These are phyloP conservation scores for Aspergillus cristatus DNA, from an alignment of 495 filamentous ascomycete genomes.

Conservation along the genomic window DNA sequence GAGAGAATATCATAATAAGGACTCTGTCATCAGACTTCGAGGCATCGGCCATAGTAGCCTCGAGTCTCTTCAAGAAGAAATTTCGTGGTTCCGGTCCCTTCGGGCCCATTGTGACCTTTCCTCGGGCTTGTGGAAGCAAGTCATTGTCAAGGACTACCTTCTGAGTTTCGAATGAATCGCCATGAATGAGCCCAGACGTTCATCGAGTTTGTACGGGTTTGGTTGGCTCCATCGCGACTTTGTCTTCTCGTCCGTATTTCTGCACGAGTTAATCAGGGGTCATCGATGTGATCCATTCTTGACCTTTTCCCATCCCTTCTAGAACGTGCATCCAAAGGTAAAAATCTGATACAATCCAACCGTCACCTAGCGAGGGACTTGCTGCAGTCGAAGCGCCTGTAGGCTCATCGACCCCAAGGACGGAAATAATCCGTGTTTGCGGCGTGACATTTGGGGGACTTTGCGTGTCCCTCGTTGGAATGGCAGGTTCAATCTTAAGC, in stretches of 20 bases:
- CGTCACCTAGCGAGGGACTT: slow-evolving; percentile 7
- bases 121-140: neutral
- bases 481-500: slow-evolving; percentile 2
- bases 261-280: slow-evolving; percentile 3
- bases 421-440: slow-evolving; percentile 4
- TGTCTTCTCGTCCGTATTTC: slow-evolving; percentile 6
- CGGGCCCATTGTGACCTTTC: slow-evolving; percentile 3
- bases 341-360: slow-evolving; percentile 12
- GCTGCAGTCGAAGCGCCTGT: neutral
- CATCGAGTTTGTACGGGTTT: slow-evolving; percentile 6
- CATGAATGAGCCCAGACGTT: slow-evolving; percentile 6
- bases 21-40: slow-evolving; percentile 3
- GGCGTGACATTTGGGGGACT: slow-evolving; percentile 4
- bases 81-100: neutral
- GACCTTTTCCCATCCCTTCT: slow-evolving; percentile 6
- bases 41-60: slow-evolving; percentile 2
- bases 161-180: slow-evolving; percentile 6
- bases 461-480: slow-evolving; percentile 8
- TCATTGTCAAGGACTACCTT: slow-evolving; percentile 8
- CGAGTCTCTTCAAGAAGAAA: slow-evolving; percentile 4
- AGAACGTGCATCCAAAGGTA: slow-evolving; percentile 9
- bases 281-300: slow-evolving; percentile 6
- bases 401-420: slow-evolving; percentile 6
- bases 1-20: slow-evolving; percentile 7
- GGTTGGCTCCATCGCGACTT: neutral